A percentile compares a stretch with the other conserved stretches of the same genome.
Conservation (phyloP, 202 grass and related monocot species). For the Musa balbisiana region DNA sequence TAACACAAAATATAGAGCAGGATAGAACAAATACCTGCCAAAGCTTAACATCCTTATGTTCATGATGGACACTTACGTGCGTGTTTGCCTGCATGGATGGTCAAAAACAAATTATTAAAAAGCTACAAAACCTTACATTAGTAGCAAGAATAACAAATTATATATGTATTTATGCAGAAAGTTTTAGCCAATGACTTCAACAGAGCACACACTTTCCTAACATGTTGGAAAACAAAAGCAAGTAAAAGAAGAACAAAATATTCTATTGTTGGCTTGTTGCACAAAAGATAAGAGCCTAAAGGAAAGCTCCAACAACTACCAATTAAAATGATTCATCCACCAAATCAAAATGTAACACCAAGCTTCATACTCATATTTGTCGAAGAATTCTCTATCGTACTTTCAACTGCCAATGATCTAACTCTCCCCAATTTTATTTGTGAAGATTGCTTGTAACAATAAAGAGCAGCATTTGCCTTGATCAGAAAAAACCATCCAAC, state of each 20-base stretch:
- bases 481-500: too few species aligned
- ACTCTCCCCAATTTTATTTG: too few species aligned
- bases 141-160: slow-evolving; percentile 6
- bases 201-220: background rate
- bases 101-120: slow-evolving; percentile 13
- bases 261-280: background rate
- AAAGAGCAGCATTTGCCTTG: too few species aligned
- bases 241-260: background rate
- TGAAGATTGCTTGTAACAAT: too few species aligned
- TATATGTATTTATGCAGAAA: background rate
- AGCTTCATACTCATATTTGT: too few species aligned
- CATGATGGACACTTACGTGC: slow-evolving; percentile 89
- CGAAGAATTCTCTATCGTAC: too few species aligned
- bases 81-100: slow-evolving; percentile 80
- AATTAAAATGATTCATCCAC: background rate
- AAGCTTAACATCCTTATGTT: slow-evolving; percentile 95
- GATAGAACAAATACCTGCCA: slow-evolving; percentile 60
- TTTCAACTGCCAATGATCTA: too few species aligned
- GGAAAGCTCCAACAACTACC: background rate
- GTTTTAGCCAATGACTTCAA: background rate
- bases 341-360: too few species aligned
- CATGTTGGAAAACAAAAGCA: background rate
- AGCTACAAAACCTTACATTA: background rate
- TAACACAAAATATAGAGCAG: background rate
- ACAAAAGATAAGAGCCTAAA: background rate